Conservation (phyloP, 805 yeast species). For the Lipomyces japonicus region DNA sequence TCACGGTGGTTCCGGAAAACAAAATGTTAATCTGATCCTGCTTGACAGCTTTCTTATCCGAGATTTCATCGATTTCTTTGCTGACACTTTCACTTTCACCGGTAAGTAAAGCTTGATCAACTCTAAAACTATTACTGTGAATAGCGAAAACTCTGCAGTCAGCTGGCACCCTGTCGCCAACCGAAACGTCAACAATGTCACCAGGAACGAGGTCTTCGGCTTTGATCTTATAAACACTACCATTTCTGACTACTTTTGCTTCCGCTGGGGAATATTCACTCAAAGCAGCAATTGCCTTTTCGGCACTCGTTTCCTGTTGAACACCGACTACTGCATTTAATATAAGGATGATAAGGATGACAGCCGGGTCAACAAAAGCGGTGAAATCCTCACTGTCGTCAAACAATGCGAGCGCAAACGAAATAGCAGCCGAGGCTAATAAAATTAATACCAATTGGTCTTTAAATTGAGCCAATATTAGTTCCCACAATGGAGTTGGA, state of each 20-base stretch:
- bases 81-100: slow-evolving; percentile 41
- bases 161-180: slow-evolving; percentile 47
- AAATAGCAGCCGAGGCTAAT: slow-evolving; percentile 37
- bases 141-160: slow-evolving; percentile 41
- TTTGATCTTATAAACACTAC: slow-evolving; percentile 42
- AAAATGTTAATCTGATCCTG: slow-evolving; percentile 39
- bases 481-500: slow-evolving; percentile 38
- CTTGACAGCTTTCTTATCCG: slow-evolving; percentile 39
- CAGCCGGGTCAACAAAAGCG: slow-evolving; percentile 41
- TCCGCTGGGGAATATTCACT: slow-evolving; percentile 47
- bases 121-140: slow-evolving; percentile 39
- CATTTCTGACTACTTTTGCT: slow-evolving; percentile 46
- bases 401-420: slow-evolving; percentile 36
- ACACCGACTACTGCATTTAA: slow-evolving; percentile 50
- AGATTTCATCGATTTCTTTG: slow-evolving; percentile 34
- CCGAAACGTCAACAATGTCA: slow-evolving; percentile 42
- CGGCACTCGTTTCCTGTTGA: slow-evolving; percentile 50
- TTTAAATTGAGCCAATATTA: slow-evolving; percentile 40
- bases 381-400: slow-evolving; percentile 37
- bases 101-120: slow-evolving; percentile 44
- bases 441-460: slow-evolving; percentile 40
- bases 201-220: slow-evolving; percentile 45
- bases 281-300: slow-evolving; percentile 50
- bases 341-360: slow-evolving; percentile 46
- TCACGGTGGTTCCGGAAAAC: slow-evolving; percentile 40